Percentiles rank a stretch among this genome's conserved stretches.
Conservation (phyloP, 163 green algal genomes). For the Chlamydomonas reinhardtii region DNA sequence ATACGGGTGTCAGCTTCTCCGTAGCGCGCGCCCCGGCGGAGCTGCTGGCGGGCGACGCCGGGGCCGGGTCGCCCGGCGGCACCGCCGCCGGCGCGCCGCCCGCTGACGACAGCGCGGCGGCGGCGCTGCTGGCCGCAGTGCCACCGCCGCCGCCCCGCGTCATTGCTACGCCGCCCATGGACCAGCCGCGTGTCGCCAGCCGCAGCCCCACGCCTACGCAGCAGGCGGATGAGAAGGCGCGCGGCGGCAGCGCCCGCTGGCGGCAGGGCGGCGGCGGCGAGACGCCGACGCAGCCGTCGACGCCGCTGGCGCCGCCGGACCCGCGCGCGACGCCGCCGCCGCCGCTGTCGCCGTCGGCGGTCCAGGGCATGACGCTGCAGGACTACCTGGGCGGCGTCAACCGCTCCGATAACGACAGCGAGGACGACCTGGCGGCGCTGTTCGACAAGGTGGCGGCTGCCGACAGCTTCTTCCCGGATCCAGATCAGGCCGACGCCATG, state of each 20-base stretch:
- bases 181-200: conserved; percentile 7
- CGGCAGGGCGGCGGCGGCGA: background rate
- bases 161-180: conserved; percentile 19
- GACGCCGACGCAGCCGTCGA: too few species aligned
- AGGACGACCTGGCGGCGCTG: conserved; percentile 33
- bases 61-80: too few species aligned
- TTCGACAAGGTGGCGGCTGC: conserved; percentile 11
- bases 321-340: too few species aligned
- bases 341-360: background rate
- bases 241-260: background rate
- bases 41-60: too few species aligned
- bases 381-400: conserved; percentile 10
- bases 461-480: background rate
- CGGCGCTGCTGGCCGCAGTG: background rate
- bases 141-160: conserved; percentile 14
- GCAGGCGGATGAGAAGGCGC: background rate
- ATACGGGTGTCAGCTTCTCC: too few species aligned
- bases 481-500: background rate
- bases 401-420: background rate
- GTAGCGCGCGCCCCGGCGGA: too few species aligned
- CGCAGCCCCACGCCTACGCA: background rate
- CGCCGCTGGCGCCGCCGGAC: too few species aligned
- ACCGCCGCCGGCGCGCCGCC: too few species aligned
- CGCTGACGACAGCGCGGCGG: too few species aligned
- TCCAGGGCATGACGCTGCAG: conserved; percentile 19